Conservation (phyloP, 805 yeast genomes). For the Candida hispaniensis region DNA sequence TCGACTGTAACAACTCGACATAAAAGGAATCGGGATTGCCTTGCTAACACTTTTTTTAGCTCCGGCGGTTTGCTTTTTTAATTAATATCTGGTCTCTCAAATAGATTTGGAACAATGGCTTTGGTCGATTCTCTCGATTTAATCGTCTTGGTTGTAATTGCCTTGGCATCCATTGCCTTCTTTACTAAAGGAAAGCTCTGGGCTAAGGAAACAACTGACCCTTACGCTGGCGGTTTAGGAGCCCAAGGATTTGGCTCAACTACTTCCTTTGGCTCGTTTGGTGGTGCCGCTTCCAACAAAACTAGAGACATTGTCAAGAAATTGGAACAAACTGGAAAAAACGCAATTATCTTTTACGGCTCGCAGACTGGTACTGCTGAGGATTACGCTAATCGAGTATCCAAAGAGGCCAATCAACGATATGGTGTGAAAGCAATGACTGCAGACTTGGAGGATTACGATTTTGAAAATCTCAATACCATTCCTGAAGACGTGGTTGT, state of each 20-base stretch:
- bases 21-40: too few relatives aligned
- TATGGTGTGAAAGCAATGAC: constrained; percentile 75
- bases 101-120: constrained; percentile 18
- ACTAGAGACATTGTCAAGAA: constrained; percentile 26
- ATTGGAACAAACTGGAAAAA: constrained; percentile 52
- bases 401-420: constrained; percentile 76
- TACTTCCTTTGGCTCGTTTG: constrained; percentile 20
- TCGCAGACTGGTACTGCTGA: constrained; percentile 99
- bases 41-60: too few relatives aligned
- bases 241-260: constrained; percentile 19
- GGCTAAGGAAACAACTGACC: constrained; percentile 27
- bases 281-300: constrained; percentile 17
- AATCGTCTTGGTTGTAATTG: constrained; percentile 53
- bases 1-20: too few relatives aligned
- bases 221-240: constrained; percentile 21
- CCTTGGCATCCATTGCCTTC: constrained; percentile 55
- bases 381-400: constrained; percentile 83
- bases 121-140: constrained; percentile 59
- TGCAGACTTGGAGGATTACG: constrained; percentile 83
- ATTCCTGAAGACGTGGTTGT: constrained; percentile 49
- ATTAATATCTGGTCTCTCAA: too few relatives aligned
- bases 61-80: too few relatives aligned
- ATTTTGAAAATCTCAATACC: constrained; percentile 62
- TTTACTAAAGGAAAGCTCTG: constrained; percentile 52
- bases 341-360: constrained; percentile 73